Conservation (phyloP, 2,329 filamentous ascomycete species). For the Fusarium nanum region DNA sequence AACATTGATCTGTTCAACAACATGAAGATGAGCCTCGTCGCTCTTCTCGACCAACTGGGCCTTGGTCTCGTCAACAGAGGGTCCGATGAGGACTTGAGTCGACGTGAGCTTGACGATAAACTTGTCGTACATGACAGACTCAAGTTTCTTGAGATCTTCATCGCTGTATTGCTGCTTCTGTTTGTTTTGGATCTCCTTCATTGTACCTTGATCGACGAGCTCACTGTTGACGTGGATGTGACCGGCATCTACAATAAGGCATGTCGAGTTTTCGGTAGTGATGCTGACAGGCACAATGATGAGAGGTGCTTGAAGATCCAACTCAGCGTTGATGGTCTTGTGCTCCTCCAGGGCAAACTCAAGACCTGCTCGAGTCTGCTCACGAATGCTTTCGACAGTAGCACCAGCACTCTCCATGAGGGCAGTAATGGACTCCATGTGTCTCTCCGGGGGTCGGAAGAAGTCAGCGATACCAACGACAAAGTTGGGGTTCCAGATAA, state of each 20-base stretch:
- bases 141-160: conserved; percentile 86
- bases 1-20: conserved; percentile 97
- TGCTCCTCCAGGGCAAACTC: conserved; percentile 98
- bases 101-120: conserved; percentile 93
- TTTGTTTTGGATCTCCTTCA: conserved; percentile 91
- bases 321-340: conserved; percentile 95
- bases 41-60: conserved; percentile 78
- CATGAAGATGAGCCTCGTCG: conserved; percentile 79
- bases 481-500: conserved; percentile 97
- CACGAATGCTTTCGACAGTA: conserved; percentile 92
- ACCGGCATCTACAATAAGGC: conserved; percentile 94
- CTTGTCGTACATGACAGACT: conserved; percentile 97
- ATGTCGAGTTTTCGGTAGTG: conserved; percentile 81
- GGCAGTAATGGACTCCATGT: conserved; percentile 98
- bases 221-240: conserved; percentile 95
- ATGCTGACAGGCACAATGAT: conserved; percentile 98
- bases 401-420: conserved; percentile 96
- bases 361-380: conserved; percentile 94
- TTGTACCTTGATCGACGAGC: conserved; percentile 88
- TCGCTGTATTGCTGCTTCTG: conserved; percentile 89
- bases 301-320: conserved; percentile 94
- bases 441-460: conserved; percentile 94
- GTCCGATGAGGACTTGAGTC: conserved; percentile 94
- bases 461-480: conserved; percentile 92
- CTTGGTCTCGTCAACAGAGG: conserved; percentile 90